These are phyloP conservation scores for Hansenula lynferdii DNA, from an alignment of 1,139 yeast genomes.

Conservation along the genomic window DNA sequence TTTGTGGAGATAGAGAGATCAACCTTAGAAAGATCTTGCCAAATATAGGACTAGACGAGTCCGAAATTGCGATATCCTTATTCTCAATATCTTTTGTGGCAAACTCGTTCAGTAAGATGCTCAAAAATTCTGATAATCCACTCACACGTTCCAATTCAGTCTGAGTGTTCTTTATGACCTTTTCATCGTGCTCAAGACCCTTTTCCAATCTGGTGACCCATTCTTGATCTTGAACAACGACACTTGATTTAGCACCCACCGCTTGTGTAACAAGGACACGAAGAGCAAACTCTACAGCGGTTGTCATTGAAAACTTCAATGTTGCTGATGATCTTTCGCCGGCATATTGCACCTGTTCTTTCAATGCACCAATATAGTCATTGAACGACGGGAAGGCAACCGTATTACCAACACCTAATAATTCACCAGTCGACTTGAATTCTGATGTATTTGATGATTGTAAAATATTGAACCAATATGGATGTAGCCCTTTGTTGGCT, in stretches of 20 bases:
- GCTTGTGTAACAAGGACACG: slow-evolving; percentile 67
- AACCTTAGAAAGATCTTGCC: slow-evolving; percentile 26
- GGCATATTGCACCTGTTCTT: slow-evolving; percentile 24
- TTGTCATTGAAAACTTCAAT: slow-evolving; percentile 30
- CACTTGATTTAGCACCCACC: slow-evolving; percentile 43
- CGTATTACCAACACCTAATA: slow-evolving; percentile 33
- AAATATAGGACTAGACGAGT: slow-evolving; percentile 16
- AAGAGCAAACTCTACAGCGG: slow-evolving; percentile 43
- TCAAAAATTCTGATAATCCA: slow-evolving; percentile 22
- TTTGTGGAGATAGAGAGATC: slow-evolving; percentile 24
- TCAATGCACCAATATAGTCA: slow-evolving; percentile 29
- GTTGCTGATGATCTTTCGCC: slow-evolving; percentile 21
- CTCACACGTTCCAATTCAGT: slow-evolving; percentile 18
- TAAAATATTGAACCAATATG: slow-evolving; percentile 46
- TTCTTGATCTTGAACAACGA: slow-evolving; percentile 63
- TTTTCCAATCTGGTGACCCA: slow-evolving; percentile 75
- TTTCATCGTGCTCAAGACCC: slow-evolving; percentile 58
- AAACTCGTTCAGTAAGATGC: slow-evolving; percentile 34
- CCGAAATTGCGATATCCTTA: slow-evolving; percentile 12
- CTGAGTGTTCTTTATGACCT: slow-evolving; percentile 38
- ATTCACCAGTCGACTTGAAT: slow-evolving; percentile 39
- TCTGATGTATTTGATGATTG: slow-evolving; percentile 37
- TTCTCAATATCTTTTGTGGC: slow-evolving; percentile 19
- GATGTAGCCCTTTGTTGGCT: slow-evolving; percentile 77
- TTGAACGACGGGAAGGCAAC: slow-evolving; percentile 42